Percentiles rank a stretch among this genome's conserved stretches.
These are phyloP conservation scores for Rehmannia glutinosa DNA, from an alignment of 257 asterid genomes.

Conservation along the genomic window DNA sequence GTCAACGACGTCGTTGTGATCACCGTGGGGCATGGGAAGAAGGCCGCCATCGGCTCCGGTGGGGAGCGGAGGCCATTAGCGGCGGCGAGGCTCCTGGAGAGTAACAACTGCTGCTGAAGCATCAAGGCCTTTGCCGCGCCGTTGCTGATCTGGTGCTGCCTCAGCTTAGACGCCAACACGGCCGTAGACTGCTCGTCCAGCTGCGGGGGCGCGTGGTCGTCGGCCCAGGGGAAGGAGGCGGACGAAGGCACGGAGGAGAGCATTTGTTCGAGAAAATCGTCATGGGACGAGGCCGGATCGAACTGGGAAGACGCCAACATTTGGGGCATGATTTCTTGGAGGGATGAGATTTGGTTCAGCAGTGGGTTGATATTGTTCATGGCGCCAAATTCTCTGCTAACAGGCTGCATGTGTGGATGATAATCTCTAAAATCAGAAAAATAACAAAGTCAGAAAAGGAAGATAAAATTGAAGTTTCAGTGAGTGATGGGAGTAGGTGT, in stretches of 20 bases:
- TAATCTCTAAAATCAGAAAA: not conserved
- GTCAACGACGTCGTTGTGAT: constrained; percentile 45
- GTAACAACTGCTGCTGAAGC: constrained; percentile 69
- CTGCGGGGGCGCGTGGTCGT: constrained; percentile 32
- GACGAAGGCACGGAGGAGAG: constrained; percentile 62
- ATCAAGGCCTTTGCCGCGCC: constrained; percentile 56
- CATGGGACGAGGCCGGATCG: constrained; percentile 58
- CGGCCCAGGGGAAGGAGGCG: constrained; percentile 33
- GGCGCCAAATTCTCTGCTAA: constrained; percentile 40
- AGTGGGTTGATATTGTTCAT: constrained; percentile 50
- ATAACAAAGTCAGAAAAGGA: not conserved
- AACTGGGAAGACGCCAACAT: constrained; percentile 31
- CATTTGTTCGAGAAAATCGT: constrained; percentile 78
- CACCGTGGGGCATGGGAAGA: constrained; percentile 42
- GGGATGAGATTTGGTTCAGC: constrained; percentile 41
- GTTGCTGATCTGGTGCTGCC: constrained; percentile 64
- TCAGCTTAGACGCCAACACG: constrained; percentile 51
- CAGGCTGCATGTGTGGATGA: constrained; percentile 30
- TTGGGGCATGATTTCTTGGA: constrained; percentile 39
- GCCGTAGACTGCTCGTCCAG: constrained; percentile 45
- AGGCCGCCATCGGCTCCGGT: constrained; percentile 34
- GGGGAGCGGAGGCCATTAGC: constrained; percentile 39
- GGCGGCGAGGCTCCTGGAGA: constrained; percentile 46
- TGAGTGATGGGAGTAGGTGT: constrained; percentile 3
- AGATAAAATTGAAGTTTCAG: not conserved